Base-by-base conservation (phyloP, 164 flowering plant genomes). In the Stephania cephalantha region DNA sequence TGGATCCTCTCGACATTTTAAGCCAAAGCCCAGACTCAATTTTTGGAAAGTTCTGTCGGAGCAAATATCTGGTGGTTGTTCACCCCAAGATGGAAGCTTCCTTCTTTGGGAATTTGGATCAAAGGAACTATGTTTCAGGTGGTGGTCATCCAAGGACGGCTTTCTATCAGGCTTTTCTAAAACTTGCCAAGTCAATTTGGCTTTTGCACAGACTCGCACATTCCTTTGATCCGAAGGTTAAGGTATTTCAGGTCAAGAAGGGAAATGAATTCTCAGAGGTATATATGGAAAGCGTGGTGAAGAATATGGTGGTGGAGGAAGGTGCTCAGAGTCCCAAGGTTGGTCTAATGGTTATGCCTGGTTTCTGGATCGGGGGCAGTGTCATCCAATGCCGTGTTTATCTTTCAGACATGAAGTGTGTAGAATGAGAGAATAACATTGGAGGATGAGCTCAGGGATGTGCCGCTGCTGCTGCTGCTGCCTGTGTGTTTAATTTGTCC, bases 131-230 rank as follows among this genome's bases (percentile, higher is more conserved):
- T 76, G 85, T 96, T 2, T 72, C 73, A 77, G 85, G 91, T n/a
- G 98, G 97, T 20, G 94, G 95, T 68, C 99, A 96, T 77, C 99
- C 98, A 71, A 84, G 98, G 78, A 94, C 97, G 46, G 89, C 97
- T n/a, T 94, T 96, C 79, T 96, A 96, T 83, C 92, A 87, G 81
- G 97, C 94, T 7, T 96, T 93, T 83, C 82, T 94, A 69, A 92
- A 90, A 83, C 80, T 96, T 53, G 97, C 97, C 31, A 96, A 94
- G 78, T 80, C 94, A 11, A 83, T 94, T 73, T 96, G 98, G 98
- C 92, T 96, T 70, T 74, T 92, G 81, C 98, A 94, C 76, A 81
- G 92, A 83, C 70, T 94, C 72, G 97, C 97, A 0, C 84, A 85
- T 80, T 88, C 97, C 2, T 92, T 93, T 55, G 97, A 91, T 29